phyloP scores from a whole-genome alignment of 352 stramenopile species.

The Pilasporangium apinafurcum region DNA sequence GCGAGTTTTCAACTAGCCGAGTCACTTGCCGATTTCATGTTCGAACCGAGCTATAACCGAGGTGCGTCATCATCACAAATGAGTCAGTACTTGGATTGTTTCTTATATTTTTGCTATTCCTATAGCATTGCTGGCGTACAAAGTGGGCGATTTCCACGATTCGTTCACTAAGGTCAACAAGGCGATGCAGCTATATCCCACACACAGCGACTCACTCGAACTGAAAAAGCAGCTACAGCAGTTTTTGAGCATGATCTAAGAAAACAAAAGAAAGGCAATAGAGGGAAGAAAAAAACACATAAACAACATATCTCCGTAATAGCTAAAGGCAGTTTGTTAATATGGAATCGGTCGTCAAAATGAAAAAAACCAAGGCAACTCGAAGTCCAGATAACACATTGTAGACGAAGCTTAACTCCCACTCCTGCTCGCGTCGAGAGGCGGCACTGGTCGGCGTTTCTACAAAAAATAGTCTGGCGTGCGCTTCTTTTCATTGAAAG shows the following conservation, averaged over 20 bases:
- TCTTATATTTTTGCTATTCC: not conserved
- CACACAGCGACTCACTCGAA: slow-evolving; percentile 85
- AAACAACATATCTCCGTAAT: too few species aligned
- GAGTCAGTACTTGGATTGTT: not conserved
- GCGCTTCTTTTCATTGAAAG: slow-evolving; percentile 90
- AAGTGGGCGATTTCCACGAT: slow-evolving; percentile 89
- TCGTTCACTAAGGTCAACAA: slow-evolving; percentile 83
- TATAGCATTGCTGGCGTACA: slow-evolving; percentile 86
- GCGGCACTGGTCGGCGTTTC: not conserved
- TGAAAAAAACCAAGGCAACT: not conserved
- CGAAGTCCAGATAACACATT: too few species aligned
- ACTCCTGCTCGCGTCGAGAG: not conserved
- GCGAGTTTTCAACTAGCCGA: slow-evolving; percentile 80
- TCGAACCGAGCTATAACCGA: slow-evolving; percentile 90
- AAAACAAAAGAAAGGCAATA: slow-evolving; percentile 3
- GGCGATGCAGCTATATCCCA: slow-evolving; percentile 69
- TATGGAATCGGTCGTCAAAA: too few species aligned
- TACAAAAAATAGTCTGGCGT: slow-evolving; percentile 92
- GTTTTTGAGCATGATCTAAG: slow-evolving; percentile 72
- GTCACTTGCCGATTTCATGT: slow-evolving; percentile 82
- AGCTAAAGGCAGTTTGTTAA: too few species aligned
- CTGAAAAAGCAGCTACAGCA: slow-evolving; percentile 85
- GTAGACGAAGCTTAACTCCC: not conserved
- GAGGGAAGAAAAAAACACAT: slow-evolving; percentile 10
- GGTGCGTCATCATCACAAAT: slow-evolving; percentile 17